Evolutionary conservation across 2,329 filamentous ascomycete species (phyloP), one percentile per base, ranked within the genome.

Genomic region (Beauveria pseudobassiana): DNA sequence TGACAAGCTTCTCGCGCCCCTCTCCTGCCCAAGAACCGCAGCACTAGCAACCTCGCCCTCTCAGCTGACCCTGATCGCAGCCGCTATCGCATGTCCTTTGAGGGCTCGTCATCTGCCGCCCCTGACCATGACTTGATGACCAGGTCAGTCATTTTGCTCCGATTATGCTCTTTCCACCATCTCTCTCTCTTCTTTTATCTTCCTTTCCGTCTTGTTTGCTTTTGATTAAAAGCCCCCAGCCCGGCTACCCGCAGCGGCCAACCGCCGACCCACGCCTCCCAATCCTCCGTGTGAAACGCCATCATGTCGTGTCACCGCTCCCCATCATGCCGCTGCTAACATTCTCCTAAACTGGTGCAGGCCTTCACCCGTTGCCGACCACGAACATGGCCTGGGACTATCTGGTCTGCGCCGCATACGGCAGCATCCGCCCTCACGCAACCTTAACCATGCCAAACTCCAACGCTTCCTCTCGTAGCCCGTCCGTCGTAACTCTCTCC

Each of bases 331-430:
- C 54, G 38, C 40, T 68, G 65, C 67, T 72, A 68, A 71, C 71
- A 66, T 66, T 60, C 62, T 61, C 53, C 40, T 66, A 56, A 65
- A 64, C 60, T 67, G 67, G 63, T 69, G 60, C 73, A 96, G 91
- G 79, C 91, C 90, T 70, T 86, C 91, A 70, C 83, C 96, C 72
- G 84, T 96, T 72, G 82, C 86, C 66, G 92, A 93, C 75, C 91
- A 93, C 76, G 92, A 96, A 71, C 90, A 95, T 80, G 91, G 91
- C 68, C 78, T 95, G 65, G 91, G 91, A 60, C 83, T 88, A 50
- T 96, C 91, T 62, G 93, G 95, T 67, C 83, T 99, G 71, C 89
- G 93, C 72, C 89, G 95, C 70, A 99, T 99, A 74, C 90, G 95
- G 73, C 93, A 97, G 75, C 88, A 89, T 64, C 82, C 74, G 58